phyloP scores from a whole-genome alignment of 2,329 filamentous ascomycete species.

The Lecanosticta acicola region DNA sequence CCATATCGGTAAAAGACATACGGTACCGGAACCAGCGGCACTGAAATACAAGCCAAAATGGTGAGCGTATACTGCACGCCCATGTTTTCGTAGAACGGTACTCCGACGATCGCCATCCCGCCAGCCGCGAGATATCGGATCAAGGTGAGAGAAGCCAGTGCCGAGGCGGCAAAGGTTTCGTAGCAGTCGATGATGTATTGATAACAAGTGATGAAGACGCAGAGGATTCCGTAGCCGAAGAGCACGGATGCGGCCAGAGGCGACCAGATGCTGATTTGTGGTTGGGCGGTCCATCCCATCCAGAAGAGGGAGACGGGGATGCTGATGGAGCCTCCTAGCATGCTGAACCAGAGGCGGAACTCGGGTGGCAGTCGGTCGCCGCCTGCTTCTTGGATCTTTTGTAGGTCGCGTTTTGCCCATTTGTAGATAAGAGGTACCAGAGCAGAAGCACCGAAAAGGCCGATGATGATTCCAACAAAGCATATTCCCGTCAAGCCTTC shows the following conservation, averaged over 20 bases:
- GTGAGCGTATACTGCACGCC: conserved; percentile 17
- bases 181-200: conserved; percentile 57
- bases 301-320: conserved; percentile 53
- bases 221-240: conserved; percentile 49
- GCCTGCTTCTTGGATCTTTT: conserved; percentile 37
- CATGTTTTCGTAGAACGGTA: conserved; percentile 26
- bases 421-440: conserved; percentile 17
- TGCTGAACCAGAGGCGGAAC: conserved; percentile 50
- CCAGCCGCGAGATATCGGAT: conserved; percentile 39
- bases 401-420: conserved; percentile 33
- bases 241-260: conserved; percentile 47
- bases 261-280: conserved; percentile 46
- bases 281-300: conserved; percentile 51
- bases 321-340: conserved; percentile 42
- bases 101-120: conserved; percentile 36
- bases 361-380: conserved; percentile 45
- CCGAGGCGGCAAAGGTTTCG: conserved; percentile 48
- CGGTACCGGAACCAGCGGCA: conserved; percentile 14
- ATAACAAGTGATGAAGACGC: conserved; percentile 48
- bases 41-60: conserved; percentile 14
- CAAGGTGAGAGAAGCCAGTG: conserved; percentile 39
- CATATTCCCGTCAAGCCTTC: conserved; percentile 15
- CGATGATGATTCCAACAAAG: conserved; percentile 16
- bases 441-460: conserved; percentile 12
- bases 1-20: conserved; percentile 17